Conservation (phyloP, 768 basidiomycete genomes). For the Hygrophorus russula region DNA sequence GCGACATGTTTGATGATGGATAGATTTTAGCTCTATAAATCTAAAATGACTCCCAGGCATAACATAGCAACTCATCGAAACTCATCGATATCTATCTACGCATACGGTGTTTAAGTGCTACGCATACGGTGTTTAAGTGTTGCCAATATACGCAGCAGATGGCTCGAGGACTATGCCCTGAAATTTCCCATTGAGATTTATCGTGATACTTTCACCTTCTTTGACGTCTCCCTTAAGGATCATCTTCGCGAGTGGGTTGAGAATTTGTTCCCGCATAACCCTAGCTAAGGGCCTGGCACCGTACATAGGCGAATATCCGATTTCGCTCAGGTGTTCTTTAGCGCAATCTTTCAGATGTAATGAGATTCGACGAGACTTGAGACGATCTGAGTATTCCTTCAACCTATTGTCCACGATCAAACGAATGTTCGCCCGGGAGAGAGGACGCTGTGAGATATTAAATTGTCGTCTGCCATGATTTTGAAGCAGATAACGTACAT, state of each 20-base stretch:
- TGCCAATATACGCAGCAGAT: too few relatives aligned
- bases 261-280: conserved; percentile 82
- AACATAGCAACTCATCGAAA: too few relatives aligned
- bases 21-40: too few relatives aligned
- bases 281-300: conserved; percentile 91
- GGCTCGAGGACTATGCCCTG: too few relatives aligned
- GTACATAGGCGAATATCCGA: conserved; percentile 73
- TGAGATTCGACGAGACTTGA: conserved; percentile 69
- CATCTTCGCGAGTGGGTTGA: conserved; percentile 83
- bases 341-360: conserved; percentile 68
- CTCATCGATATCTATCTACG: too few relatives aligned
- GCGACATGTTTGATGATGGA: too few relatives aligned
- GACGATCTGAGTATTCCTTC: conserved; percentile 73
- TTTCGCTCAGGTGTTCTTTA: conserved; percentile 63
- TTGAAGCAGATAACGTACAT: conserved; percentile 23
- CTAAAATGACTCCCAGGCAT: too few relatives aligned
- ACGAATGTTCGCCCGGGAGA: conserved; percentile 67
- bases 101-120: too few relatives aligned
- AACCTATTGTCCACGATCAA: conserved; percentile 87
- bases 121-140: too few relatives aligned
- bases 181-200: conserved; percentile 53
- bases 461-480: conserved; percentile 10
- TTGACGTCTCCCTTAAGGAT: conserved; percentile 74
- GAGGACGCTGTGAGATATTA: conserved; percentile 43
- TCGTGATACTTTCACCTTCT: conserved; percentile 67